Evolutionary conservation across 106 monocot species (phyloP), one percentile per base, ranked within the genome.

Genomic region (Triglochin maritima): DNA sequence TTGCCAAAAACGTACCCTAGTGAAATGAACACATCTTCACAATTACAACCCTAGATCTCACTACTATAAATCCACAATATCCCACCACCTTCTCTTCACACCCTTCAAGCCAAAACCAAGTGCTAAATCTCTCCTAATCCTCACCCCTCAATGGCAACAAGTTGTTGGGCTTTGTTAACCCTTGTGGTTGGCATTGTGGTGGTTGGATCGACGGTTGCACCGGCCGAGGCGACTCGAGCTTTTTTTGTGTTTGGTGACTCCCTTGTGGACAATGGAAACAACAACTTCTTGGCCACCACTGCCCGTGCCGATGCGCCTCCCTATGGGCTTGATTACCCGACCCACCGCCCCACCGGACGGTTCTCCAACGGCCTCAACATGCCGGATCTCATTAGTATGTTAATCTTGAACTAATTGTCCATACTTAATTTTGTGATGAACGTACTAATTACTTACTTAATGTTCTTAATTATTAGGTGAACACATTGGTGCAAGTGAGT

Each of bases 161-260:
- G 48, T 46, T 11, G 7, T 48, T 49, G 14, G 44, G 64, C 56
- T 51, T 11, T 61, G 45, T 7, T 78, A 44, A 47, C 60, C 45
- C 65, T 68, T 6, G 54, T 81, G 41, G 66, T 41, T 54, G 52
- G 56, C 46, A 7, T 80, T 42, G 58, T 46, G 45, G 72, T 54
- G 48, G 11, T 73, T 42, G 55, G 56, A 3, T 44, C 51, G 0
- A 68, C 67, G 3, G 44, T 54, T 3, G 14, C 12, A 2, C 42
- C 56, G 7, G 57, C 74, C 0, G 82, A 74, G 41, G 82, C 88
- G 0, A 78, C 81, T 3, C 79, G 83, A 3, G 85, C 88, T 56
- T 85, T 93, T 75, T 93, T 93, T 69, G 81, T 93, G 7, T 93
- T 93, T 47, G 93, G 93, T 5, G 93, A 93, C 29, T 93, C 93